phyloP scores from a whole-genome alignment of 2,329 filamentous ascomycete genomes.

The Decorospora gaudefroyi region DNA sequence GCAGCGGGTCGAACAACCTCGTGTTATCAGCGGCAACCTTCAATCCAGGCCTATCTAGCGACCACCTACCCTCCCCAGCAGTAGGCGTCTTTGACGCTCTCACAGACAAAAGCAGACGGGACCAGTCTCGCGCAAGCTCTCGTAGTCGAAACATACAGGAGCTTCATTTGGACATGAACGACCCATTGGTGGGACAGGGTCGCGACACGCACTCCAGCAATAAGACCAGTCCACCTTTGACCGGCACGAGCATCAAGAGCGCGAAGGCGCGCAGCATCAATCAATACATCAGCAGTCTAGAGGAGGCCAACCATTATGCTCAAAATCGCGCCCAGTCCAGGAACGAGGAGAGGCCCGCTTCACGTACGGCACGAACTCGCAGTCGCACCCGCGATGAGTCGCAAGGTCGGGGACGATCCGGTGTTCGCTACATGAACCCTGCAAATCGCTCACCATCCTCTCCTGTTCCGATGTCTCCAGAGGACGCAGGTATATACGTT shows the following conservation, averaged over 20 bases:
- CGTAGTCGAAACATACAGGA: conserved; percentile 78
- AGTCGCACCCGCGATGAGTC: conserved; percentile 62
- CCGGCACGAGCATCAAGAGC: conserved; percentile 58
- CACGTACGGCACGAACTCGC: conserved; percentile 54
- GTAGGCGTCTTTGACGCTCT: conserved; percentile 66
- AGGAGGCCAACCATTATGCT: conserved; percentile 69
- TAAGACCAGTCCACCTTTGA: conserved; percentile 55
- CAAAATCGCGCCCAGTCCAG: conserved; percentile 47
- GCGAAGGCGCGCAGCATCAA: conserved; percentile 71
- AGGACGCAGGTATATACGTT: conserved; percentile 65
- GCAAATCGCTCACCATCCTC: conserved; percentile 89
- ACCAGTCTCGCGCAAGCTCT: conserved; percentile 69
- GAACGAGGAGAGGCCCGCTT: conserved; percentile 53
- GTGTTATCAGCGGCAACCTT: conserved; percentile 47
- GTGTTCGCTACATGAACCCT: conserved; percentile 70
- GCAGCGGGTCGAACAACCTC: conserved; percentile 65
- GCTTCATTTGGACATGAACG: conserved; percentile 57
- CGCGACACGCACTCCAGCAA: conserved; percentile 53
- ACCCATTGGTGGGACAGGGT: conserved; percentile 48
- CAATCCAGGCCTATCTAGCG: conserved; percentile 34
- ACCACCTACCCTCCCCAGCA: conserved; percentile 66
- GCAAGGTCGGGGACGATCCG: conserved; percentile 70
- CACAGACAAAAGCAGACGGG: conserved; percentile 67
- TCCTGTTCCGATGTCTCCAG: conserved; percentile 90
- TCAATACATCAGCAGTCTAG: conserved; percentile 84